Base-by-base conservation (phyloP, 106 monocot species). In the Dioscorea zingiberensis region DNA sequence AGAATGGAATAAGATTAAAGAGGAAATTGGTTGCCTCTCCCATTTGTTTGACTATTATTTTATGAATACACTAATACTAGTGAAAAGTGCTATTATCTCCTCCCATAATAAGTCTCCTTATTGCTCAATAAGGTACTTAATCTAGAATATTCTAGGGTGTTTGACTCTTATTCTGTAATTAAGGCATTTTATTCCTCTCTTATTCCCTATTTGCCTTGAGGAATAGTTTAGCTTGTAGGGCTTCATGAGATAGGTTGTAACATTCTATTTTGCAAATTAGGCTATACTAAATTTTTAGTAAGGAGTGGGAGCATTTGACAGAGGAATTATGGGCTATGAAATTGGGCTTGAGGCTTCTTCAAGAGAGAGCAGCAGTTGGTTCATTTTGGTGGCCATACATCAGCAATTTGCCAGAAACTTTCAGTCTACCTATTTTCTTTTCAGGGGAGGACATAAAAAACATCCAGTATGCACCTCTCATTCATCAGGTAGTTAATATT, bases 321-420 rank as follows among this genome's bases (percentile, higher is more conserved):
- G 94, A 91, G 71, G 94, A 98, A 86, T 77, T 98, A 14, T 98
- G 97, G 97, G 81, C 86, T 29, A 98, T 93, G 97, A 84, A 57
- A 75, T 66, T 92, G 70, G 97, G 97, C 44, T 81, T 98, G 89
- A 81, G 80, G 67, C 81, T 98, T 70, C 97, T 98, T 68, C 89
- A 89, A 55, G 97, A 98, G 78, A 80, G 92, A 77, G 88, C 97
- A 48, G 71, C 56, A 47, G 66, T 58, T 58, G 79, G 75, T 62
- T 98, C 97, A 19, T 88, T 80, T 69, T 98, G 97, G 97, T 98
- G 97, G 97, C 92, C 92, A 62, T 98, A 98, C 59, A 87, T 93
- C 51, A 78, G 86, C 84, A 98, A 93, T 79, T 69, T 98, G 38
- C 97, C 92, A 25, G 84, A 98, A 80, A 54, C 89, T 32, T 93